Evolutionary conservation across 257 asterid species (phyloP).

Genomic region (Solanum pennellii): DNA sequence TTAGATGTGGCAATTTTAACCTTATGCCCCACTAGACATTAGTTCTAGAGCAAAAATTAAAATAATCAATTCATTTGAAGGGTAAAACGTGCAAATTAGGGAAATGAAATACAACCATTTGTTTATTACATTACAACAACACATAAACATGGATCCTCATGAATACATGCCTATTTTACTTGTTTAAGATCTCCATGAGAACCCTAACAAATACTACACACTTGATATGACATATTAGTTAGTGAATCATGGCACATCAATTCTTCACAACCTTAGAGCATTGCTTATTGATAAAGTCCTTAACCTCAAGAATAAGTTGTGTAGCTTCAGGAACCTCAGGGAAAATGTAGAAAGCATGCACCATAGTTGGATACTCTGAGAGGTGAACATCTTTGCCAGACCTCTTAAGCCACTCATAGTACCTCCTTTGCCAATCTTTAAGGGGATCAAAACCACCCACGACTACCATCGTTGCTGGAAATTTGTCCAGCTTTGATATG

Average conservation of each 20-base stretch:
- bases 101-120: neutral
- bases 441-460: slow-evolving; percentile 61
- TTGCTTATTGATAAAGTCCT: slow-evolving; percentile 28
- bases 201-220: neutral
- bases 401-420: slow-evolving; percentile 48
- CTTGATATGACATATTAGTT: neutral
- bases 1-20: neutral
- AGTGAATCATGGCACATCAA: neutral
- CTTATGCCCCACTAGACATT: neutral
- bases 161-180: neutral
- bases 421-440: slow-evolving; percentile 59
- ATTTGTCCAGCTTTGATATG: slow-evolving; percentile 29
- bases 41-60: neutral
- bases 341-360: slow-evolving; percentile 63
- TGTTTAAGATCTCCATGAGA: neutral
- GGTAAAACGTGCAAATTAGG: no score
- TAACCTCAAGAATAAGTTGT: slow-evolving; percentile 27
- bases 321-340: slow-evolving; percentile 46
- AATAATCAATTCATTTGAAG: neutral
- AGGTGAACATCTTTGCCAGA: slow-evolving; percentile 51
- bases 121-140: neutral
- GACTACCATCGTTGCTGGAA: slow-evolving; percentile 62
- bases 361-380: slow-evolving; percentile 51
- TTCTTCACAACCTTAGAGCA: slow-evolving; percentile 14
- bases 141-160: neutral